Evolutionary conservation across 1,139 yeast species (phyloP), one percentile per base, ranked within the genome.

Genomic region (Protomyces inundatus): DNA sequence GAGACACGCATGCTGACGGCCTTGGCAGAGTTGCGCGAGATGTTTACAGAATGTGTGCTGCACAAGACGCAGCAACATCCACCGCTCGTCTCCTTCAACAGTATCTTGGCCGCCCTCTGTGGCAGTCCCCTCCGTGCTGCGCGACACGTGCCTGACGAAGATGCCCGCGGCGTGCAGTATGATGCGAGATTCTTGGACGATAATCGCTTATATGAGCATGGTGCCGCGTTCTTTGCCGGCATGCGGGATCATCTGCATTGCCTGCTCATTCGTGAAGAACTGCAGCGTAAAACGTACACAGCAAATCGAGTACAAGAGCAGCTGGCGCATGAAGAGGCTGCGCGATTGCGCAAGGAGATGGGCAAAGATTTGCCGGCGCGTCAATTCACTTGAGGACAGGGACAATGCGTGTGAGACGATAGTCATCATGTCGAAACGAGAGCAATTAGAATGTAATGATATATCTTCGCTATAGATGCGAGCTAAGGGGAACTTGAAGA

Each of bases 111-210:
- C 4, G 56, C 62, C 23, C 33, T 58, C 40, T 51, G 51, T 39
- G 62, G 62, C 1, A 51, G 52, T 9, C 56, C 62, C 16, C 48
- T 58, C 4, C 55, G 56, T 14, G 62, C 62, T 9, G 62, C 62
- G 4, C 55, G 62, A 9, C 56, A 58, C 34, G 62, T 58, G 45
- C 4, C 9, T 4, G 48, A 16, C 16, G 35, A 48, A 6, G 48
- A 37, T 12, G 53, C 62, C 14, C 51, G 53, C 3, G 56, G 56
- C 37, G 16, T 51, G 14, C n/a, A 51, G 23, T 58, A 58, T 45
- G 56, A 58, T 50, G 46, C 53, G 10, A 16, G 37, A 3, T 58
- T 58, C 14, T 23, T 58, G 52, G 39, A 51, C 5, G 33, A 42
- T 34, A 58, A 58, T 39, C 42, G 46, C 34, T 40, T 58, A 9